Conservation (phyloP, 208 protist species). For the Trypanosoma cruzi region DNA sequence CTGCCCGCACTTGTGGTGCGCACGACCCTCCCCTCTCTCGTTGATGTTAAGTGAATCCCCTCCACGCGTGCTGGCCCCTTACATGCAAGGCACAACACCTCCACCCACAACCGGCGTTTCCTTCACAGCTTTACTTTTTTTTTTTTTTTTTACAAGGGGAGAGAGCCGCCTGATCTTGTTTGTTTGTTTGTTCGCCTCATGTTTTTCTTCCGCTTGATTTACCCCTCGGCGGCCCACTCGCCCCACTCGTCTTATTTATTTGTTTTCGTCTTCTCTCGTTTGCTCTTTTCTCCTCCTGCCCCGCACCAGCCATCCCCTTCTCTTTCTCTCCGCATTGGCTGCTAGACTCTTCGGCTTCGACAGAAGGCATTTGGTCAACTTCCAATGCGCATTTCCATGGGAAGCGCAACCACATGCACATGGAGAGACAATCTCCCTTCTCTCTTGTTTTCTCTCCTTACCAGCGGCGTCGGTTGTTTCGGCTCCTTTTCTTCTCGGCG, state of each 20-base stretch:
- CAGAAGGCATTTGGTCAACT: too few relatives aligned
- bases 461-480: slow-evolving; percentile 31
- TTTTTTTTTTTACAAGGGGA: slow-evolving; percentile 2
- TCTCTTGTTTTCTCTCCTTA: slow-evolving; percentile 24
- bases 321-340: too few relatives aligned
- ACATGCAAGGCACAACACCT: too few relatives aligned
- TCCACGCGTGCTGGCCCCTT: not conserved
- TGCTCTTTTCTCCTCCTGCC: too few relatives aligned
- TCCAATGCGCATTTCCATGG: not conserved
- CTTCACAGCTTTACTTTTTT: not conserved
- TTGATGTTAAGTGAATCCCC: too few relatives aligned
- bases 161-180: not conserved
- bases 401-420: slow-evolving; percentile 8
- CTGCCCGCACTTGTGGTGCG: not conserved
- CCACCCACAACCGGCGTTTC: not conserved
- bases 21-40: not conserved
- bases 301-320: too few relatives aligned
- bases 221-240: too few relatives aligned
- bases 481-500: slow-evolving; percentile 57
- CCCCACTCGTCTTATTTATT: too few relatives aligned
- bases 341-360: too few relatives aligned
- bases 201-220: not conserved
- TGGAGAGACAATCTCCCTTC: not conserved
- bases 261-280: too few relatives aligned
- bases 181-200: not conserved